These are phyloP conservation scores for Talaromyces sp. DNA, from an alignment of 2,329 filamentous ascomycete species.

Conservation along the genomic window DNA sequence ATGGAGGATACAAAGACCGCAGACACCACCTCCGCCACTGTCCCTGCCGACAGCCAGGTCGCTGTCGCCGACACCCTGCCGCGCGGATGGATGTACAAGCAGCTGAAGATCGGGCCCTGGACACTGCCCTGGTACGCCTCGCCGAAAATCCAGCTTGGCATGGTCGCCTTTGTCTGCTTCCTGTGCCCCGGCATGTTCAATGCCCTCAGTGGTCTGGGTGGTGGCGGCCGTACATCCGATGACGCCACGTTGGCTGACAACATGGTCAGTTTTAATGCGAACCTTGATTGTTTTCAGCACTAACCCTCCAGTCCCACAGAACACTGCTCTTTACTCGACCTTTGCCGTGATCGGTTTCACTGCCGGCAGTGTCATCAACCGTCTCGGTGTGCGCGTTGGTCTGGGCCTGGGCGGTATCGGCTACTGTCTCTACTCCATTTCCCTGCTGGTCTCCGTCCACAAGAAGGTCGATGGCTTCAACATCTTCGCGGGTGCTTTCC, in stretches of 20 bases:
- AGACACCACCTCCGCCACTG: slow-evolving; percentile 2
- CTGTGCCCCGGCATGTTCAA: slow-evolving; percentile 65
- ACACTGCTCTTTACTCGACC: slow-evolving; percentile 59
- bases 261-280: slow-evolving; percentile 24
- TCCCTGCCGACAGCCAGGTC: background rate
- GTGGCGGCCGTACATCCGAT: slow-evolving; percentile 46
- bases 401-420: slow-evolving; percentile 26
- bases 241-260: slow-evolving; percentile 49
- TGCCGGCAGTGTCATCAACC: slow-evolving; percentile 38
- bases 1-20: slow-evolving; percentile 1
- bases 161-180: slow-evolving; percentile 64
- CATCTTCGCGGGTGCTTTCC: slow-evolving; percentile 33
- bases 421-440: slow-evolving; percentile 31
- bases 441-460: slow-evolving; percentile 37
- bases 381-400: slow-evolving; percentile 24
- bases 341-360: slow-evolving; percentile 57
- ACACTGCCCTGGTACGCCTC: slow-evolving; percentile 62
- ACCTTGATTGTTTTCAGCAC: background rate
- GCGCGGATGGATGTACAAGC: slow-evolving; percentile 51
- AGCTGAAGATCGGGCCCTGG: slow-evolving; percentile 44
- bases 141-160: slow-evolving; percentile 61
- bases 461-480: slow-evolving; percentile 33
- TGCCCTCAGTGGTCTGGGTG: slow-evolving; percentile 55
- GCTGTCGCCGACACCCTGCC: slow-evolving; percentile 7
- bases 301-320: slow-evolving; percentile 19